Conservation (phyloP, 192 early-diverging fungal species). For the Rhizophagus clarus region DNA sequence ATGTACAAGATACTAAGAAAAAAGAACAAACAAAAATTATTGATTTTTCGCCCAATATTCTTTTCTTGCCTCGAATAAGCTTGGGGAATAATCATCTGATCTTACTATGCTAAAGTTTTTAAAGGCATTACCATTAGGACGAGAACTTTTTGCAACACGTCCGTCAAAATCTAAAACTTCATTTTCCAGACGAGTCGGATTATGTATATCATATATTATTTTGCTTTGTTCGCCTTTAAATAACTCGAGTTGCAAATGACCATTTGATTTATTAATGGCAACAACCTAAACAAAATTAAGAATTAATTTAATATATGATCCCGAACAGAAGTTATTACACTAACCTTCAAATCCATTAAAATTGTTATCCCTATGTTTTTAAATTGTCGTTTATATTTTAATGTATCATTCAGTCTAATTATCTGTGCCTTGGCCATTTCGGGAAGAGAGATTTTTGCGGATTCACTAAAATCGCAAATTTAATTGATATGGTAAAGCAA, state of each 20-base stretch:
- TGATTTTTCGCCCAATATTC: conserved; percentile 19
- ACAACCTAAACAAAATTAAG: not conserved
- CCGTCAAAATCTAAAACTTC: conserved; percentile 48
- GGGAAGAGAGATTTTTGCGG: conserved; percentile 11
- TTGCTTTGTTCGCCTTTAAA: not conserved
- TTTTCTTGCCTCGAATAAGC: conserved; percentile 6
- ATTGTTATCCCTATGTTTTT: not conserved
- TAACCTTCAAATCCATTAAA: not conserved
- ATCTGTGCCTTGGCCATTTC: conserved; percentile 4
- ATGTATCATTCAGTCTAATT: not conserved
- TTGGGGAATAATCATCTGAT: not conserved
- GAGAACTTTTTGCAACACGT: conserved; percentile 40
- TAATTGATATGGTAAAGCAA: not conserved
- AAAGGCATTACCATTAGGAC: conserved; percentile 52
- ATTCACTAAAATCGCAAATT: conserved; percentile 5
- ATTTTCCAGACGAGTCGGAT: conserved; percentile 46
- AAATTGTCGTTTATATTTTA: conserved; percentile 20
- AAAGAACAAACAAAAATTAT: not conserved
- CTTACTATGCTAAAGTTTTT: conserved; percentile 11
- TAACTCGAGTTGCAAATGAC: not conserved
- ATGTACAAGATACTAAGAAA: too few species aligned
- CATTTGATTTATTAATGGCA: not conserved
- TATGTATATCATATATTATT: conserved; percentile 21
- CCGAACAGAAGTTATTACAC: not conserved
- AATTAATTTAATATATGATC: not conserved